Evolutionary conservation across 768 basidiomycete species (phyloP), one percentile per base, ranked within the genome.

Genomic region (Lenzites betulinus): DNA sequence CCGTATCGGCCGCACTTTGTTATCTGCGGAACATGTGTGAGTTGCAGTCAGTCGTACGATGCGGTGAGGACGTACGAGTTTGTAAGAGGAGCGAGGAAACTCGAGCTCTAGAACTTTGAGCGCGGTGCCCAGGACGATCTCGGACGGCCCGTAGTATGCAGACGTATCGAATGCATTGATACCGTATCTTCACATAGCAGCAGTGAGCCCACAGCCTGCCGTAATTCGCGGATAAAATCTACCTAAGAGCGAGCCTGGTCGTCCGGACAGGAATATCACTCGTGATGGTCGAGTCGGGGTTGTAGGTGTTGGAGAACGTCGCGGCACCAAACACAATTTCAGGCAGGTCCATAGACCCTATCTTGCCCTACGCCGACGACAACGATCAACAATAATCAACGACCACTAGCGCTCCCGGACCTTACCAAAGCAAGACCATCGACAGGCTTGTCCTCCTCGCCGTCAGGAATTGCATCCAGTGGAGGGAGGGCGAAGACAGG

Each of bases 1-100:
- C 89, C 91, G 68, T 88, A 91, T 36, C 93, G 82, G 23, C 93
- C 93, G 61, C 89, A 90, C 71, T 95, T 95, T 11, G 92, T 92
- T 77, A 93, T 87, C 91, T 93, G 58, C 2, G 49, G 7, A 4
- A 30, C 11, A 33, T 11, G 30, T 33, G 30, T 33, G 11, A 33
- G 30, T 11, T 20, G 25, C 39, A 30, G 36, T 47, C 25, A 20
- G 38, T n/a, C 4, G 26, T 16, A 11, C 20, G 39, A 33, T 57
- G 49, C 20, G n/a, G 23, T 7, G 51, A 46, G 23, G 35, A 33
- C 15, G 16, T 7, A 57, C 38, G 71, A 95, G 72, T 62, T 86
- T 81, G 70, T 94, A 94, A 4, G 89, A 86, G 1, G 81, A 79
- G 4, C 93, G 86, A 23, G 92, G 92, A 67, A 90, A 94, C 66